phyloP scores from a whole-genome alignment of 2,329 filamentous ascomycete genomes.

The Epichloe brachyelytri region DNA sequence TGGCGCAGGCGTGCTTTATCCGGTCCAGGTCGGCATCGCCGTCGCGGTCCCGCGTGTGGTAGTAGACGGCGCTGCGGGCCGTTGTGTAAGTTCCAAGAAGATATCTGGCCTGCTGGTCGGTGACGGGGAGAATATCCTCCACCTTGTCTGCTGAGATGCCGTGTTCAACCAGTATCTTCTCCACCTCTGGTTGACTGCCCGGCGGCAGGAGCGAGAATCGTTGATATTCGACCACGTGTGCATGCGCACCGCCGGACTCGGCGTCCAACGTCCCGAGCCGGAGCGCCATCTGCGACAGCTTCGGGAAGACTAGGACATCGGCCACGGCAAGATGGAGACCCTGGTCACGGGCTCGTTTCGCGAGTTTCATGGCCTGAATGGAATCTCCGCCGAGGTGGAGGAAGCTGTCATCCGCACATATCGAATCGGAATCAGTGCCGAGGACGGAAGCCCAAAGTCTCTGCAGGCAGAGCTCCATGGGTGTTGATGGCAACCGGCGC shows the following conservation, averaged over 20 bases:
- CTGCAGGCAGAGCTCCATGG: slow-evolving; percentile 9
- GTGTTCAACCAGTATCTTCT: background rate
- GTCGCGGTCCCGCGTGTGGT: slow-evolving; percentile 1
- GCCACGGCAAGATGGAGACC: background rate
- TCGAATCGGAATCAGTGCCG: background rate
- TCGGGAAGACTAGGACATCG: background rate
- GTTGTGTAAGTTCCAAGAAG: slow-evolving; percentile 1
- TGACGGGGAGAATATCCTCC: background rate
- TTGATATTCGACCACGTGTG: background rate
- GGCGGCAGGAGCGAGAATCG: slow-evolving; percentile 1
- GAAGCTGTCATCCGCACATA: slow-evolving; percentile 6
- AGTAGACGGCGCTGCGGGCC: slow-evolving; percentile 2
- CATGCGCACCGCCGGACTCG: background rate
- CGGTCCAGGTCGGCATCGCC: background rate
- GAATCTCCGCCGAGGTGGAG: slow-evolving; percentile 7
- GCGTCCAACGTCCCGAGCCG: background rate
- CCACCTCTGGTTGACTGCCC: background rate
- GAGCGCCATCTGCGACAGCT: background rate
- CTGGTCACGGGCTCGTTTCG: background rate
- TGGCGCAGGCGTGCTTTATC: background rate
- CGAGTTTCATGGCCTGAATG: slow-evolving; percentile 6
- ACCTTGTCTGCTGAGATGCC: background rate
- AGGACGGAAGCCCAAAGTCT: slow-evolving; percentile 2
- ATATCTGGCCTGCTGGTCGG: slow-evolving; percentile 2
- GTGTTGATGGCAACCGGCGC: slow-evolving; percentile 3